phyloP scores from a whole-genome alignment of 352 stramenopile species.

The Plasmopara viticola region DNA sequence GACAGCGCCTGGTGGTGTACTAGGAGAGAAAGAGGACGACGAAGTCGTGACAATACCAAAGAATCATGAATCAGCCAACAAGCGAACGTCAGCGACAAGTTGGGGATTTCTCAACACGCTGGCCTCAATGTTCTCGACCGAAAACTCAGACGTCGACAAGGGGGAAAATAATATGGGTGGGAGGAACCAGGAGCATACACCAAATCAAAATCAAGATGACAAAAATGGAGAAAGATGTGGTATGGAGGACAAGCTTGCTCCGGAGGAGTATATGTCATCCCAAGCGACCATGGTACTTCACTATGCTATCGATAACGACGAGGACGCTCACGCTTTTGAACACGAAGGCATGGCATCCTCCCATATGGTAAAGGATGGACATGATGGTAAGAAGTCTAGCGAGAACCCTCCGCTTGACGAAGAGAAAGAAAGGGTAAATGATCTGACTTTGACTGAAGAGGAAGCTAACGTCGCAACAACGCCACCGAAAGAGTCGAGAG shows the following conservation, averaged over 20 bases:
- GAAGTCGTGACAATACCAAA: background rate
- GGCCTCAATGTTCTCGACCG: background rate
- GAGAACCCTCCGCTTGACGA: no score
- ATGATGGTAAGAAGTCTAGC: no score
- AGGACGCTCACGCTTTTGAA: conserved; percentile 27
- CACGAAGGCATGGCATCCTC: conserved; percentile 13
- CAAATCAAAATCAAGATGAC: no score
- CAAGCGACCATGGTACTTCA: conserved; percentile 25
- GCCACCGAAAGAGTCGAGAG: no score
- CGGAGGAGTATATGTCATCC: conserved; percentile 20
- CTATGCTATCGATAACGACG: conserved; percentile 20
- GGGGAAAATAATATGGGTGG: background rate
- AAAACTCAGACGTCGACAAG: background rate
- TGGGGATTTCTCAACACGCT: background rate
- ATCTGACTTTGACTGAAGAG: no score
- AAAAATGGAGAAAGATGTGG: background rate
- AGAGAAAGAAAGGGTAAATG: no score
- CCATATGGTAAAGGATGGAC: no score
- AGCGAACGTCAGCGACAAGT: background rate
- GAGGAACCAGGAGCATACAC: no score
- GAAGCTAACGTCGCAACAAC: no score
- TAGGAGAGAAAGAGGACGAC: background rate
- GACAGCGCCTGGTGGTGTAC: background rate
- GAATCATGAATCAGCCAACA: background rate
- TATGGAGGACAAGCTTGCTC: conserved; percentile 4